Evolutionary conservation across 352 stramenopile species (phyloP), one percentile per base, ranked within the genome.

Genomic region (Phytopythium mirpurense): DNA sequence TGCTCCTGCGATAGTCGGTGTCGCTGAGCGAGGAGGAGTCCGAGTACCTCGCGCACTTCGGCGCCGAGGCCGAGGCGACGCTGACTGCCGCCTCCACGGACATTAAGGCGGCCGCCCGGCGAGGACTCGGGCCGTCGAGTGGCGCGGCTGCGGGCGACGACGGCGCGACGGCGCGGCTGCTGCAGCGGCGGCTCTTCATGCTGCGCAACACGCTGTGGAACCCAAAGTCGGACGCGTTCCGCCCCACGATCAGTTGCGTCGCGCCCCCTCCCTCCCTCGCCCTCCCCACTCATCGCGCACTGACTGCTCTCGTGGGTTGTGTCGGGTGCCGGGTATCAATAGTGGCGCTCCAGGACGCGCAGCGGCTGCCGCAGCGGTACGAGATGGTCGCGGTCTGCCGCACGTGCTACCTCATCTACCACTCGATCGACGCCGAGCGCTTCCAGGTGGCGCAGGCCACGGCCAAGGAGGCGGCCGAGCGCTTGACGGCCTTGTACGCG

Each of bases 131-230:
- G 3, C 26, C 24, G 3, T 4, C 21, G 1, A n/a, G 23, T 31
- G 40, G 9, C 18, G 12, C 41, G 23, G 2, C 12, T n/a, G 5
- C 23, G 12, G 5, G 11, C 10, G 47, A 53, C 3, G 47, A 53
- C 15, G 32, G 47, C 31, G 34, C 15, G 19, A 53, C 47, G 14
- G 18, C 47, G 11, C 12, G 34, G 23, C 57, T 88, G 29, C 68
- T 88, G 16, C 72, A 88, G 51, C 62, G 73, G 31, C 65, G 78
- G 31, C 77, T 85, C 45, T 85, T 83, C 60, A 85, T 85, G 71
- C 72, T 88, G 48, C 71, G 75, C 31, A 83, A 77, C 48, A 86
- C 78, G 35, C 45, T 86, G 43, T 88, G 78, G 78, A 86, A 88
- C 37, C 77, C 77, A 18, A 65, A 84, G 21, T 86, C 74, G 12